Percentiles rank a stretch among this genome's conserved stretches.
These are phyloP conservation scores for Acorus gramineus DNA, from an alignment of 106 monocot species.

Conservation along the genomic window DNA sequence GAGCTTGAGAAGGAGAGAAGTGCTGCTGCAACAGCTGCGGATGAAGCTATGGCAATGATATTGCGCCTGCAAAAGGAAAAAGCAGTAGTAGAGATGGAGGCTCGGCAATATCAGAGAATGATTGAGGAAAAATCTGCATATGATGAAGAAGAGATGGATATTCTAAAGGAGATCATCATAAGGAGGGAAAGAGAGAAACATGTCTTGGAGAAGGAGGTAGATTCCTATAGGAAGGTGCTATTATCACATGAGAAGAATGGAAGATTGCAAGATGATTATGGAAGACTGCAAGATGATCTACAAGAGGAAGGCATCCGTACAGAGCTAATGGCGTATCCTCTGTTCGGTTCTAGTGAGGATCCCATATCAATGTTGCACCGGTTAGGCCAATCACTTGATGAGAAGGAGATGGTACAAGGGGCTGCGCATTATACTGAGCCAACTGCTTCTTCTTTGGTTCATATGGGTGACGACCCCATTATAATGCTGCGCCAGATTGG, in stretches of 20 bases:
- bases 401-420: slow-evolving; percentile 9
- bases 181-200: slow-evolving; percentile 64
- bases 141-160: slow-evolving; percentile 79
- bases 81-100: slow-evolving; percentile 73
- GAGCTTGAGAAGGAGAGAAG: slow-evolving; percentile 95
- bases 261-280: slow-evolving; percentile 1
- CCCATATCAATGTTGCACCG: slow-evolving; percentile 14
- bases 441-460: slow-evolving; percentile 6
- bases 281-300: slow-evolving; percentile 2
- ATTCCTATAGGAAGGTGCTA: slow-evolving; percentile 36
- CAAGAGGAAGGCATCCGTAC: not conserved
- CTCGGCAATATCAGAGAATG: slow-evolving; percentile 66
- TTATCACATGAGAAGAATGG: slow-evolving; percentile 2
- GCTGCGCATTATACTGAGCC: not conserved
- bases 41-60: slow-evolving; percentile 98
- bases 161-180: slow-evolving; percentile 82
- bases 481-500: slow-evolving; percentile 14
- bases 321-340: not conserved
- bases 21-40: slow-evolving; percentile 70
- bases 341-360: slow-evolving; percentile 18
- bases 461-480: slow-evolving; percentile 13
- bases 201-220: slow-evolving; percentile 60
- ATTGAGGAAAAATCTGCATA: slow-evolving; percentile 72
- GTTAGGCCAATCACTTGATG: slow-evolving; percentile 16
- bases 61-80: slow-evolving; percentile 83